A percentile compares a stretch with the other conserved stretches of the same genome.
Evolutionary conservation across 1,284 basidiomycete genomes (phyloP).

Genomic region (Apiotrichum gamsii): DNA sequence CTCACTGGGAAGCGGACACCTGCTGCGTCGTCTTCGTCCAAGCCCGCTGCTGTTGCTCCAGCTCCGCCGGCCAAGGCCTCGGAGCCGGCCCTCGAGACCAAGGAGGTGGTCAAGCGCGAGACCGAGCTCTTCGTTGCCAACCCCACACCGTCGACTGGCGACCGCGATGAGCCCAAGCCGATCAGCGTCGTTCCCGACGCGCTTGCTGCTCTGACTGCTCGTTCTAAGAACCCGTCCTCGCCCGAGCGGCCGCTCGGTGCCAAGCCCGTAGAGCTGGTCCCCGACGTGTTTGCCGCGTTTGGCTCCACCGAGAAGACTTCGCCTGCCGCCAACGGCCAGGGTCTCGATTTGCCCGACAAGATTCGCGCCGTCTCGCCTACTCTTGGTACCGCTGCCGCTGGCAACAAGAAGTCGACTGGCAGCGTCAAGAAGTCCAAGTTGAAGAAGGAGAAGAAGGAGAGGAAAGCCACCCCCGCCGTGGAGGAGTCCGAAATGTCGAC

Average conservation of each 20-base stretch:
- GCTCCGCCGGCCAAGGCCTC: no score
- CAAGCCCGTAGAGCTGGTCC: conserved; percentile 13
- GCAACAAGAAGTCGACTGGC: not conserved
- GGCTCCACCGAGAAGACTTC: conserved; percentile 1
- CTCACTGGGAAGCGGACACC: no score
- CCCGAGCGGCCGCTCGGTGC: no score
- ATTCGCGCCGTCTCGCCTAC: no score
- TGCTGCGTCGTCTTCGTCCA: not conserved
- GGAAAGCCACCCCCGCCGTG: not conserved
- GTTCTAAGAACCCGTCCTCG: conserved; percentile 1
- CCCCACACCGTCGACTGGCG: not conserved
- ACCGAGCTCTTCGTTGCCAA: no score
- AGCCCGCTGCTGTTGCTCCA: no score
- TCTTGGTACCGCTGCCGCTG: not conserved
- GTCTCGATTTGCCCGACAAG: no score
- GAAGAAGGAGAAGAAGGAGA: not conserved
- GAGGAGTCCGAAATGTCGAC: no score
- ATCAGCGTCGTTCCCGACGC: conserved; percentile 13
- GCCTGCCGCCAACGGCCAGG: not conserved
- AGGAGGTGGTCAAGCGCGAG: no score
- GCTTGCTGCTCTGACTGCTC: conserved; percentile 15
- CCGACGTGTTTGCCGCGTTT: conserved; percentile 17
- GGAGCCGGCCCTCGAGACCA: no score
- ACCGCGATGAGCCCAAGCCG: not conserved
- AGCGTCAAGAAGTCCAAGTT: not conserved